These are phyloP conservation scores for Plasmodium vivax DNA, from an alignment of 169 alveolate genomes.

Conservation along the genomic window DNA sequence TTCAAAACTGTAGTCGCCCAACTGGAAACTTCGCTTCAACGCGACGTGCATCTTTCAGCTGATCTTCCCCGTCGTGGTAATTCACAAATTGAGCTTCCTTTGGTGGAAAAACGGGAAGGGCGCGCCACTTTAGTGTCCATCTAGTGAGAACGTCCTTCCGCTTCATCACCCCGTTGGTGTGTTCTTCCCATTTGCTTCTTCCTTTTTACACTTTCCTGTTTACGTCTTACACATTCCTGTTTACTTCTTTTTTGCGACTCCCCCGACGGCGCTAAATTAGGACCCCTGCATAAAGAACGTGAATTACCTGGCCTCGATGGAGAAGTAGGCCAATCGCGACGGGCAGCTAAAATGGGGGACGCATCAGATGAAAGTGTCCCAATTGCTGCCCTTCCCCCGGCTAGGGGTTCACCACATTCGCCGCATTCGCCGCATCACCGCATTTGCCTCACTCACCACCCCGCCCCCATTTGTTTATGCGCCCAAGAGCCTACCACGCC, in stretches of 20 bases:
- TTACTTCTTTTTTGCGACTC: not conserved
- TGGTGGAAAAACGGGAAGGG: not conserved
- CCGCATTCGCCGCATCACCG: no score
- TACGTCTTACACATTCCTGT: no score
- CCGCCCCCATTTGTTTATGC: not conserved
- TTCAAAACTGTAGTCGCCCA: conserved; percentile 31
- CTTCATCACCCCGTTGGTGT: not conserved
- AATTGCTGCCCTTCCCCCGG: not conserved
- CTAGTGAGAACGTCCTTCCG: not conserved
- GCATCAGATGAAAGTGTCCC: not conserved
- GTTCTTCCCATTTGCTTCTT: not conserved
- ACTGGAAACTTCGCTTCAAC: conserved; percentile 73
- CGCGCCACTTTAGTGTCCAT: not conserved
- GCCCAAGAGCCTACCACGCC: conserved; percentile 46
- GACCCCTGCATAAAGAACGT: conserved; percentile 63
- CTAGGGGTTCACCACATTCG: not conserved
- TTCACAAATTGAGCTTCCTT: not conserved
- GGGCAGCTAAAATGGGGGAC: not conserved
- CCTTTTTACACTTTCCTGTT: not conserved
- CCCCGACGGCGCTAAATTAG: not conserved
- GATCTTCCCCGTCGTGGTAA: conserved; percentile 71
- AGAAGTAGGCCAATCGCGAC: not conserved
- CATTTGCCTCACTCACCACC: no score
- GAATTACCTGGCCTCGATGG: conserved; percentile 40
- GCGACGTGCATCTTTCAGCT: conserved; percentile 56